Percentiles rank a stretch among this genome's conserved stretches.
Conservation (phyloP, 2,329 filamentous ascomycete species). For the Trichoderma polysporum region DNA sequence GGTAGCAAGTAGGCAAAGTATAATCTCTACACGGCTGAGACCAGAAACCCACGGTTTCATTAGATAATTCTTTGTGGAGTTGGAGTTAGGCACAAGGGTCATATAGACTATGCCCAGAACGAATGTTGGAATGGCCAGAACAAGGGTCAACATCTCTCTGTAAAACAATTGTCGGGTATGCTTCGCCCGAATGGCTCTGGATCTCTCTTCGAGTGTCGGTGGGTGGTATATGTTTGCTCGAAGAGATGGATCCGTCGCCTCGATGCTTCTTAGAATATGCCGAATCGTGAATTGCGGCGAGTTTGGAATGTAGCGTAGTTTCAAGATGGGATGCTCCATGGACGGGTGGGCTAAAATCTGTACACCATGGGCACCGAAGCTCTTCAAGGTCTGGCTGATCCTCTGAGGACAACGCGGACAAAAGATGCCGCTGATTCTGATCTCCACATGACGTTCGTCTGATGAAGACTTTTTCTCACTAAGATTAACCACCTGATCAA, state of each 20-base stretch:
- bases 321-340: conserved; percentile 64
- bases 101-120: conserved; percentile 89
- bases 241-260: conserved; percentile 64
- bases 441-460: conserved; percentile 57
- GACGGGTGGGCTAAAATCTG: conserved; percentile 56
- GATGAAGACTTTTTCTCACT: conserved; percentile 41
- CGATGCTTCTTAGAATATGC: conserved; percentile 67
- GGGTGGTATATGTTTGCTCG: conserved; percentile 71
- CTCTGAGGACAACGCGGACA: conserved; percentile 68
- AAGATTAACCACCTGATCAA: conserved; percentile 51
- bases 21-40: conserved; percentile 74
- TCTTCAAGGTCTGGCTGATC: conserved; percentile 53
- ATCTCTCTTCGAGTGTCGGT: conserved; percentile 79
- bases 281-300: conserved; percentile 72
- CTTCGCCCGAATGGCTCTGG: conserved; percentile 66
- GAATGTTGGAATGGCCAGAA: conserved; percentile 78
- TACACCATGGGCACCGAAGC: conserved; percentile 51
- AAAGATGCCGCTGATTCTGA: conserved; percentile 70
- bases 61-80: conserved; percentile 61
- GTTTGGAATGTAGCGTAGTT: conserved; percentile 67
- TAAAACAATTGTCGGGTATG: conserved; percentile 68
- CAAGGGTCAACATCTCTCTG: conserved; percentile 67
- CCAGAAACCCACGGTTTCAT: conserved; percentile 71
- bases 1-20: conserved; percentile 77
- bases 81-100: conserved; percentile 65